A percentile compares a stretch with the other conserved stretches of the same genome.
phyloP scores from a whole-genome alignment of 805 yeast genomes.

The Metschnikowia orientalis region DNA sequence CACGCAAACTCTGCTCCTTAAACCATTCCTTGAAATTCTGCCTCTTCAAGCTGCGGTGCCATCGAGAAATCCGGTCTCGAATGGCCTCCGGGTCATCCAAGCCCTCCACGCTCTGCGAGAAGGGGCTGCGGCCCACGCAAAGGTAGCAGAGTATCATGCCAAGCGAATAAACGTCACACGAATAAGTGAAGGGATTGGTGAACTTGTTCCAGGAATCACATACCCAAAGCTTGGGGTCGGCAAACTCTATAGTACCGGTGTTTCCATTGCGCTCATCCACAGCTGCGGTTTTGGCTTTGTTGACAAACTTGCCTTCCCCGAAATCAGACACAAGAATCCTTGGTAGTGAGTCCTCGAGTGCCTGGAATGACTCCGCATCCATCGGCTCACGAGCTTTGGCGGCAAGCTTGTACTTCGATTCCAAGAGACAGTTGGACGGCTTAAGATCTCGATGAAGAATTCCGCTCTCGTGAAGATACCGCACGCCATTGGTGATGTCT shows the following conservation, averaged over 20 bases:
- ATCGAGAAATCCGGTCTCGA: conserved; percentile 23
- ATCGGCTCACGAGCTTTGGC: neutral
- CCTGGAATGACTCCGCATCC: conserved; percentile 13
- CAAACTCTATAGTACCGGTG: conserved; percentile 84
- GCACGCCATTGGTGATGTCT: conserved; percentile 68
- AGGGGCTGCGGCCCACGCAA: conserved; percentile 71
- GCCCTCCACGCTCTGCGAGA: conserved; percentile 13
- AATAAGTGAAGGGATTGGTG: conserved; percentile 56
- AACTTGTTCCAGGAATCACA: conserved; percentile 19
- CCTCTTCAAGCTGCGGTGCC: conserved; percentile 26
- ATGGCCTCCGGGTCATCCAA: conserved; percentile 27
- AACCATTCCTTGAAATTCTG: conserved; percentile 27
- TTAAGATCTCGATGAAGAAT: conserved; percentile 86
- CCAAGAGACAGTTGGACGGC: conserved; percentile 80
- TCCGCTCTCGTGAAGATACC: conserved; percentile 66
- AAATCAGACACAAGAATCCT: conserved; percentile 80
- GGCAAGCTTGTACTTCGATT: conserved; percentile 24
- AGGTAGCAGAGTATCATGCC: conserved; percentile 79
- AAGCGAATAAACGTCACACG: conserved; percentile 75
- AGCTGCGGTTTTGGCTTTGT: conserved; percentile 33
- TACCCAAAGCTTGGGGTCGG: conserved; percentile 76
- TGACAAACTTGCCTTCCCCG: conserved; percentile 81
- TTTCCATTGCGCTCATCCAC: conserved; percentile 66
- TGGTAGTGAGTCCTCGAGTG: conserved; percentile 42
- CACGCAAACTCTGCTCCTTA: neutral